Evolutionary conservation across 768 basidiomycete genomes (phyloP), one percentile per base, ranked within the genome.

Genomic region (Porpolomopsis calyptriformis): DNA sequence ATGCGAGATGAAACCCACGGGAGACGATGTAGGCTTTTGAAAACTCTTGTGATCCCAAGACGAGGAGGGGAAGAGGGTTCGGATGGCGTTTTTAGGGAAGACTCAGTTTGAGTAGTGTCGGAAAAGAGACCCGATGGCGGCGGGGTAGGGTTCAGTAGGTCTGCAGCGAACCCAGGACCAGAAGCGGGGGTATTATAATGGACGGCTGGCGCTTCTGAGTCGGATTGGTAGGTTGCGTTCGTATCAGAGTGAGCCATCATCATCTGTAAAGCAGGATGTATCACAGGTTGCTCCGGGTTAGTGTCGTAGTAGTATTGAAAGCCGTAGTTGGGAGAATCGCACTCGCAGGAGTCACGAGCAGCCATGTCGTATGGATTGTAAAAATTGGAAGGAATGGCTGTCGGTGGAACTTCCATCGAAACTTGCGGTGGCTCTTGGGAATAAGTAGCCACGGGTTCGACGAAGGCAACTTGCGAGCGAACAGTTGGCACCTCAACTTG

Each of bases 1-100:
- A 43, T 43, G 24, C 42, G 26, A 31, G 42, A 43, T 7, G 42
- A 43, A 29, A 29, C n/a, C 42, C 42, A 43, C 6, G 42, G 42
- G 16, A 43, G 42, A 8, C 42, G 42, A 33, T 43, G 31, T n/a
- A 43, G 29, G 20, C 27, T 31, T 33, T 43, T 43, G 24, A 43
- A n/a, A 19, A 43, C 29, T 12, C 5, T n/a, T 14, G 9, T 5
- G 19, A 43, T 2, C n/a, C 18, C 18, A 26, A 33, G 19, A 19
- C 20, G 24, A 12, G 27, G 19, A 9, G 10, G 42, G 12, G 9
- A n/a, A 3, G 42, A 20, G 9, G 42, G 11, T 43, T n/a, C 24
- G 6, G 29, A 10, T 4, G 41, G 22, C 6, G 24, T 43, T 22
- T 29, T 2, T 9, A 27, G 7, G 8, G 29, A 33, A 10, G 42